phyloP scores from a whole-genome alignment of 768 basidiomycete species.

The Boletus reticulatus region DNA sequence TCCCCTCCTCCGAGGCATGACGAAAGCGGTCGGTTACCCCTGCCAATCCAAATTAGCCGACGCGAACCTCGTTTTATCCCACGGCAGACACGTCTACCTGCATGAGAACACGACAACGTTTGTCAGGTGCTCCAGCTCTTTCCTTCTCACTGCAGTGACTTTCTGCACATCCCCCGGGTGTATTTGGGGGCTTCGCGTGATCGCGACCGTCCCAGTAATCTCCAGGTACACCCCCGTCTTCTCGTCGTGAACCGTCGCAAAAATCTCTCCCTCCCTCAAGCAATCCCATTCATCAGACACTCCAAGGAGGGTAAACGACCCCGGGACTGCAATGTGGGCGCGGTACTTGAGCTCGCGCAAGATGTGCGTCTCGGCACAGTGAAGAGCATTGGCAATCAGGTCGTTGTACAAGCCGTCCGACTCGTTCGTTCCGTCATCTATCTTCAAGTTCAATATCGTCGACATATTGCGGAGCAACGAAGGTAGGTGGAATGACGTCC shows the following conservation, averaged over 20 bases:
- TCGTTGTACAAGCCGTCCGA: conserved; percentile 27
- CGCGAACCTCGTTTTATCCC: not conserved
- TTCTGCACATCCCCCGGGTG: conserved; percentile 48
- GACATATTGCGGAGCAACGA: conserved; percentile 41
- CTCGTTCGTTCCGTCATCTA: conserved; percentile 9
- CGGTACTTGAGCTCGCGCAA: conserved; percentile 52
- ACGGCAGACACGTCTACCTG: conserved; percentile 27
- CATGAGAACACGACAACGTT: conserved; percentile 54
- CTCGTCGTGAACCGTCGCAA: conserved; percentile 39
- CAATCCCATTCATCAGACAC: conserved; percentile 51
- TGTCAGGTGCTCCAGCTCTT: conserved; percentile 37
- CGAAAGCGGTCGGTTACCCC: conserved; percentile 44
- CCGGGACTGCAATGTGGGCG: conserved; percentile 49
- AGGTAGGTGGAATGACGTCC: conserved; percentile 43
- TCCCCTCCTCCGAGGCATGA: conserved; percentile 54
- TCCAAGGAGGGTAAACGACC: conserved; percentile 49
- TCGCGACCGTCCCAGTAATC: conserved; percentile 39
- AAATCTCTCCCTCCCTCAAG: conserved; percentile 46
- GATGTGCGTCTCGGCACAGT: conserved; percentile 42
- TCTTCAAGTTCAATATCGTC: conserved; percentile 30
- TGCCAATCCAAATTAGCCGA: conserved; percentile 14
- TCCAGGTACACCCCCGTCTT: conserved; percentile 22
- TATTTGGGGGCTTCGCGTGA: conserved; percentile 52
- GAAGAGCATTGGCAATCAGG: conserved; percentile 36
- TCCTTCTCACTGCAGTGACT: conserved; percentile 41